Conservation (phyloP, 768 basidiomycete genomes). For the Suillus subalutaceus region DNA sequence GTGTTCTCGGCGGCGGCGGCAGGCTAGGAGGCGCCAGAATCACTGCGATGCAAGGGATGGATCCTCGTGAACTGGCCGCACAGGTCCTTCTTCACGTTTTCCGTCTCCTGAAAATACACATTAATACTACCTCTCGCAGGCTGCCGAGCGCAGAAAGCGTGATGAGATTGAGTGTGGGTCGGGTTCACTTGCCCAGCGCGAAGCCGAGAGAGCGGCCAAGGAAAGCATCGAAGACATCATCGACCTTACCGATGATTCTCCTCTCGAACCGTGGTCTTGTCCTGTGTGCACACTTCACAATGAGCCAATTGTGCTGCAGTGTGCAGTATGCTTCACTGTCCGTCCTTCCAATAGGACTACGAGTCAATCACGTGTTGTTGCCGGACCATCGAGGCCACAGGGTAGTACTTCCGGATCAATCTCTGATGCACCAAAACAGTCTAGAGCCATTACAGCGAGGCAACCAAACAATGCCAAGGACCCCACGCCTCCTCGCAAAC, state of each 20-base stretch:
- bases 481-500: constrained; percentile 2
- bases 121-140: constrained; percentile 47
- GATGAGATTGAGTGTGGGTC: constrained; percentile 81
- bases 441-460: background rate
- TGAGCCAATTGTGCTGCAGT: constrained; percentile 45
- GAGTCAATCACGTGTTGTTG: background rate
- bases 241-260: constrained; percentile 52
- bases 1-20: constrained; percentile 54
- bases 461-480: constrained; percentile 13
- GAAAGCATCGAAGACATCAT: constrained; percentile 61
- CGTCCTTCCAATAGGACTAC: constrained; percentile 28
- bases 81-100: constrained; percentile 46
- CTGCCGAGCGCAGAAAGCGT: constrained; percentile 75
- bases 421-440: background rate
- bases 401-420: background rate
- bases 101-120: background rate
- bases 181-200: constrained; percentile 54
- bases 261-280: constrained; percentile 46
- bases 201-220: constrained; percentile 70
- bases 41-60: constrained; percentile 43
- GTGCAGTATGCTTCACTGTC: constrained; percentile 54
- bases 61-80: constrained; percentile 74
- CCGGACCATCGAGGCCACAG: constrained; percentile 31
- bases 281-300: constrained; percentile 66
- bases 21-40: constrained; percentile 58